A percentile compares a stretch with the other conserved stretches of the same genome.
Conservation (phyloP, 805 yeast genomes). For the Starmerella tilneyi region DNA sequence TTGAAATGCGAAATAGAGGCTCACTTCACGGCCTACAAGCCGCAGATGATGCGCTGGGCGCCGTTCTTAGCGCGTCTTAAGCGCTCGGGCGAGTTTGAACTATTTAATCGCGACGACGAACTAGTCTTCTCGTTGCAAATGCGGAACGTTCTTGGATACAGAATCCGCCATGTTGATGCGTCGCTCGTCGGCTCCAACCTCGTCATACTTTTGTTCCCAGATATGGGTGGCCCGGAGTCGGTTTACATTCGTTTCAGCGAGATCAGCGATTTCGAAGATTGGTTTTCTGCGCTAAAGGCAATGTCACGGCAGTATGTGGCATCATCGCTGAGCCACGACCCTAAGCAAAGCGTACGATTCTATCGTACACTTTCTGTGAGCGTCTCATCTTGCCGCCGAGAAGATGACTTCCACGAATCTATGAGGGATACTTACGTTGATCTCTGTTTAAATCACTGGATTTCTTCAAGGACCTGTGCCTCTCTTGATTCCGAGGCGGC, state of each 20-base stretch:
- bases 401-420: background rate
- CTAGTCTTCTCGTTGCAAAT: constrained; percentile 15
- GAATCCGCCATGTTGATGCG: constrained; percentile 19
- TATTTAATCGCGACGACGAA: constrained; percentile 10
- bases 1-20: constrained; percentile 23
- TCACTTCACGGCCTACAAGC: constrained; percentile 16
- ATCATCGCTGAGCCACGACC: constrained; percentile 18
- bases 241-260: constrained; percentile 24
- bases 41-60: constrained; percentile 20
- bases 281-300: constrained; percentile 28
- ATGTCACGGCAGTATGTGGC: constrained; percentile 26
- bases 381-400: constrained; percentile 7
- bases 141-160: constrained; percentile 9
- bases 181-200: constrained; percentile 19
- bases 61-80: constrained; percentile 18
- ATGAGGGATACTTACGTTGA: constrained; percentile 48
- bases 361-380: constrained; percentile 8
- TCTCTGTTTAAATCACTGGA: constrained; percentile 56
- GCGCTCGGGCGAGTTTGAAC: constrained; percentile 19
- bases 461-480: constrained; percentile 70
- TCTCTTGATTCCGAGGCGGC: constrained; percentile 45
- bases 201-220: constrained; percentile 23
- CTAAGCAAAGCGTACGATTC: constrained; percentile 19
- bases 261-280: constrained; percentile 29
- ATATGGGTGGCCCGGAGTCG: constrained; percentile 24